Evolutionary conservation across 176 grass and related monocot genomes (phyloP).

Genomic region (Oryza glumipatula): DNA sequence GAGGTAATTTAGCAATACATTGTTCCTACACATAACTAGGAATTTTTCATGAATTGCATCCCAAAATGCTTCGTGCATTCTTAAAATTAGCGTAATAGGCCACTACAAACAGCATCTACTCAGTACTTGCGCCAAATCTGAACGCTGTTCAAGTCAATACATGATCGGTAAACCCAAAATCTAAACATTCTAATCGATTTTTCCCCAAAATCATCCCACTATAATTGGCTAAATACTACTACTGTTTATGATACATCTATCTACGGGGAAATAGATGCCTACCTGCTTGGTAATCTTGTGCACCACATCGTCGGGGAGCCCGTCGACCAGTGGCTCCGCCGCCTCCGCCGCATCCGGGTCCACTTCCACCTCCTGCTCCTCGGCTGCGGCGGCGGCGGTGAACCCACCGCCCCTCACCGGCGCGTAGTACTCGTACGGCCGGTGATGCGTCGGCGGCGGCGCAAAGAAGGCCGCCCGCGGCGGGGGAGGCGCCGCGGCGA

Average conservation of each 20-base stretch:
- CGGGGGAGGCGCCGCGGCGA: not conserved
- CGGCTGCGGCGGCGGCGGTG: not conserved
- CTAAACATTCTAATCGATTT: not conserved
- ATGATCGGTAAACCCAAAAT: not conserved
- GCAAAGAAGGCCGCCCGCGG: slow-evolving; percentile 53
- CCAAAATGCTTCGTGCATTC: not conserved
- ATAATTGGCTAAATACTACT: not conserved
- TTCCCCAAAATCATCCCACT: not conserved
- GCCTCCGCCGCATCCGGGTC: slow-evolving; percentile 18
- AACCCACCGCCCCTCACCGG: slow-evolving; percentile 14
- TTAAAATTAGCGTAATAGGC: not conserved
- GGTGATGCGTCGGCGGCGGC: slow-evolving; percentile 33
- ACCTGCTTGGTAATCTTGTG: slow-evolving; percentile 94
- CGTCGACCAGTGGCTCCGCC: slow-evolving; percentile 46
- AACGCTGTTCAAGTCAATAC: not conserved
- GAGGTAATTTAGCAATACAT: not conserved
- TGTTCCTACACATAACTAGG: not conserved
- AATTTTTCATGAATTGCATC: not conserved
- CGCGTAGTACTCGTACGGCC: slow-evolving; percentile 64
- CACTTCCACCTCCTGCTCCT: slow-evolving; percentile 52
- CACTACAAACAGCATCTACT: not conserved
- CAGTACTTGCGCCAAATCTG: not conserved
- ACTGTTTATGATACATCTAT: not conserved
- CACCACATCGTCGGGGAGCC: slow-evolving; percentile 61
- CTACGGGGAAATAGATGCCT: slow-evolving; percentile 1